Conservation (phyloP, 345 rosid species). For the Aquilaria yunnanensis region DNA sequence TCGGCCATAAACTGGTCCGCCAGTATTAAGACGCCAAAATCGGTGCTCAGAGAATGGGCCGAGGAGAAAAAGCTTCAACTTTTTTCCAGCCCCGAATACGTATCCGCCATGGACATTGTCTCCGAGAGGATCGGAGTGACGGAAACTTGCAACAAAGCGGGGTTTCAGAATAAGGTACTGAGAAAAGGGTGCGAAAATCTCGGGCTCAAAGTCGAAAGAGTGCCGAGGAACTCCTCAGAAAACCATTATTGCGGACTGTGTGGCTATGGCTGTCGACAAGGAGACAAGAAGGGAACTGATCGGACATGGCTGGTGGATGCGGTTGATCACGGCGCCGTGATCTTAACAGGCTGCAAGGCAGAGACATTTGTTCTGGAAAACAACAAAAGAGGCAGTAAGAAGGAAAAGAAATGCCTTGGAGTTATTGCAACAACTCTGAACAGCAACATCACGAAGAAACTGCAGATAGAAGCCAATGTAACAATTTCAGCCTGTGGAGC, state of each 20-base stretch:
- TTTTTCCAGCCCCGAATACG: conserved; percentile 36
- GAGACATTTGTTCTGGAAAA: conserved; percentile 44
- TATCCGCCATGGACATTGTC: conserved; percentile 54
- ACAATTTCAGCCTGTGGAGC: conserved; percentile 75
- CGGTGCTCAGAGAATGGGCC: conserved; percentile 64
- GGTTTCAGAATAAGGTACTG: conserved; percentile 63
- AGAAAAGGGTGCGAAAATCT: conserved; percentile 62
- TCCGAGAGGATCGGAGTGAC: conserved; percentile 62
- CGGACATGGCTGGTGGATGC: conserved; percentile 79
- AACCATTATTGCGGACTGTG: conserved; percentile 77
- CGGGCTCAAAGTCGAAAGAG: conserved; percentile 35
- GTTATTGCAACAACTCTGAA: conserved; percentile 38
- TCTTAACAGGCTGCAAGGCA: conserved; percentile 74
- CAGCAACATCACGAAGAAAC: conserved; percentile 22
- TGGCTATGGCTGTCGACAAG: conserved; percentile 59
- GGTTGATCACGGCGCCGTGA: conserved; percentile 49
- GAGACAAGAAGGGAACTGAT: conserved; percentile 76
- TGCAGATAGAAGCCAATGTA: conserved; percentile 57
- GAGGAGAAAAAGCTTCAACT: conserved; percentile 32
- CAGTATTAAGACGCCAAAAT: conserved; percentile 50
- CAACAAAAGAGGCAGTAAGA: conserved; percentile 17
- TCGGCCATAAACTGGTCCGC: conserved; percentile 86
- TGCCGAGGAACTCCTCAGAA: conserved; percentile 59
- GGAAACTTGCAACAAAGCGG: conserved; percentile 36
- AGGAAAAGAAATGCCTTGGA: conserved; percentile 55